Conservation (phyloP, 345 rosid genomes). For the Salix suchowensis region DNA sequence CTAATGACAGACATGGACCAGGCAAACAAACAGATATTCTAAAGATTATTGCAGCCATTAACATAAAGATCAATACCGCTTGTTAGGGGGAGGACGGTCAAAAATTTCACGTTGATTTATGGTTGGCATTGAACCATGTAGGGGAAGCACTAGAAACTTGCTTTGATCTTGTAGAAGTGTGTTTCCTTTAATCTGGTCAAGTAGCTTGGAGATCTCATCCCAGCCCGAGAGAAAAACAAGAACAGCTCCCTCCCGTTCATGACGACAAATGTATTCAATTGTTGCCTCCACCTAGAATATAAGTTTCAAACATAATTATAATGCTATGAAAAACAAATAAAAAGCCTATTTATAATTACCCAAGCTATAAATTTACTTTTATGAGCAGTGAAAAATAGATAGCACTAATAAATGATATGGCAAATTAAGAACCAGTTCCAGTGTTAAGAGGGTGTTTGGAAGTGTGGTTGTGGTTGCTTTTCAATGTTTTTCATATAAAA, state of each 20-base stretch:
- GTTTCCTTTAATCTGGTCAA: conserved; percentile 69
- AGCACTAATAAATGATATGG: not conserved
- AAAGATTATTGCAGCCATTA: not conserved
- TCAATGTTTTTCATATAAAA: too few relatives aligned
- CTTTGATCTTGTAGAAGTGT: conserved; percentile 65
- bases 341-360: not conserved
- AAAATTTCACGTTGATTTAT: conserved; percentile 84
- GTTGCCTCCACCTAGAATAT: conserved; percentile 68
- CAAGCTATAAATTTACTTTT: not conserved
- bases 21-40: not conserved
- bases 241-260: conserved; percentile 85
- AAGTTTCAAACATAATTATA: conserved; percentile 11
- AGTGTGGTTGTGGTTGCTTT: too few relatives aligned
- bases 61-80: conserved; percentile 39
- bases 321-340: not conserved
- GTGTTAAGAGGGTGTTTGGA: too few relatives aligned
- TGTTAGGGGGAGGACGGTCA: conserved; percentile 70
- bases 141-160: conserved; percentile 78
- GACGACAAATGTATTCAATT: conserved; percentile 65
- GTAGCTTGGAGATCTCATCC: conserved; percentile 92
- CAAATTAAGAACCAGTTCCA: not conserved
- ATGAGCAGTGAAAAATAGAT: not conserved
- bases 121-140: conserved; percentile 96
- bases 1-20: not conserved
- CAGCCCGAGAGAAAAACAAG: conserved; percentile 95